Base-by-base conservation (phyloP, 208 protist genomes). In the Blechomonas ayalai region DNA sequence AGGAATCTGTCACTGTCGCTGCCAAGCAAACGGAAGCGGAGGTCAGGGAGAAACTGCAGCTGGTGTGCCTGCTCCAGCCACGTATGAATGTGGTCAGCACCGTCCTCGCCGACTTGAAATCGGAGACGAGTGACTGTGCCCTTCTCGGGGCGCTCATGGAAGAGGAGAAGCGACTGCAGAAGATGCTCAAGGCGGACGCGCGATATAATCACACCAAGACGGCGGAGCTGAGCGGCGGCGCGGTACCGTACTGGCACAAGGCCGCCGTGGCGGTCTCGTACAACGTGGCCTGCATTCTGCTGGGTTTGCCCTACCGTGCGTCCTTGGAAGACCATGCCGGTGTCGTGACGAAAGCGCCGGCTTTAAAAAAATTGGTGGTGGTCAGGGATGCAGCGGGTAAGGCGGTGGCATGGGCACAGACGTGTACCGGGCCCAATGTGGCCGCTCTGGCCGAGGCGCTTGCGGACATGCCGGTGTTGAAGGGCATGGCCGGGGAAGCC, bases 201-300 rank as follows among this genome's bases (percentile, higher is more conserved):
- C 79, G 79, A 15, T 76, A 67, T 50, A 62, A 61, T 48, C 65
- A 74, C 48, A 67, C 48, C 19, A 74, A 71, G 55, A 74, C 67
- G 12, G 55, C 79, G 20, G 61, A 57, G 4, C 35, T 45, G 35
- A 71, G 73, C 39, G 59, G 74, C 42, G 74, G 72, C 1, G 71
- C 67, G 10, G 10, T 55, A 19, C 71, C 71, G 22, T 72, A 73
- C 41, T 83, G 72, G 72, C 51, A 64, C 35, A 71, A 71, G 47
- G 53, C 74, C 31, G 72, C 59, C 43, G 57, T 82, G 26, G 74
- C 66, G 16, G 53, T 57, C 41, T 77, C 73, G 42, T 90, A 81
- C 48, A 90, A 90, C 49, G 60, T 82, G 5, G 67, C 61, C 2
- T 74, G 75, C 25, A 77, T 85, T 28, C 34, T 84, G 12, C 49